A percentile compares a stretch with the other conserved stretches of the same genome.
These are phyloP conservation scores for Colletotrichum graminicola DNA, from an alignment of 2,329 filamentous ascomycete genomes.

Conservation along the genomic window DNA sequence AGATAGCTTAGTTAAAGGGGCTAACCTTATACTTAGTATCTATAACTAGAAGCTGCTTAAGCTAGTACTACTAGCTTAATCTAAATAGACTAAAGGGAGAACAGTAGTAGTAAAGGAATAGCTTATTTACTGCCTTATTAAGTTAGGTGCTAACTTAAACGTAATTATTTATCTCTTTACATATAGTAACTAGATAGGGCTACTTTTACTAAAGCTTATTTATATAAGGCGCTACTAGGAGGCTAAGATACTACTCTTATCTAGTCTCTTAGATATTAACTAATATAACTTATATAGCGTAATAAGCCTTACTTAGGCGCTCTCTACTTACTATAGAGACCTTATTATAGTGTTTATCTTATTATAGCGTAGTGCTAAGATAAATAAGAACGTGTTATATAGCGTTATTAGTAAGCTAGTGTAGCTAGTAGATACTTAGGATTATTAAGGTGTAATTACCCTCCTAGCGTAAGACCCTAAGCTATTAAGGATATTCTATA, in stretches of 20 bases:
- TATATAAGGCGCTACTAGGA: too few relatives aligned
- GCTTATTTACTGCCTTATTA: background rate
- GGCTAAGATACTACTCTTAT: too few relatives aligned
- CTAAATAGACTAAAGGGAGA: background rate
- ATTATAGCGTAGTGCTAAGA: background rate
- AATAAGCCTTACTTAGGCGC: background rate
- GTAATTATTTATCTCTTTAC: too few relatives aligned
- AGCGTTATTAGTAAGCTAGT: background rate
- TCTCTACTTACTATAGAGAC: background rate
- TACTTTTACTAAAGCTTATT: too few relatives aligned
- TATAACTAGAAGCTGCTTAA: constrained; percentile 9
- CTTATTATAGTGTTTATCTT: background rate
- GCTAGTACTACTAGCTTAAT: background rate
- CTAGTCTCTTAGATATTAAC: background rate
- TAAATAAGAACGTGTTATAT: background rate
- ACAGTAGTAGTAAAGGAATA: constrained; percentile 1
- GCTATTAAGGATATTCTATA: constrained; percentile 15
- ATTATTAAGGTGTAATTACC: background rate
- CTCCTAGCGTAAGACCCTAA: background rate
- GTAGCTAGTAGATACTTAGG: background rate
- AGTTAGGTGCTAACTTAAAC: background rate
- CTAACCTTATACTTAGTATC: background rate
- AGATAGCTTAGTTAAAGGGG: background rate
- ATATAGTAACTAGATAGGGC: too few relatives aligned
- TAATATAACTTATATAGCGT: background rate